Evolutionary conservation across 495 filamentous ascomycete genomes (phyloP).

Genomic region (Tuber umbilicatum): DNA sequence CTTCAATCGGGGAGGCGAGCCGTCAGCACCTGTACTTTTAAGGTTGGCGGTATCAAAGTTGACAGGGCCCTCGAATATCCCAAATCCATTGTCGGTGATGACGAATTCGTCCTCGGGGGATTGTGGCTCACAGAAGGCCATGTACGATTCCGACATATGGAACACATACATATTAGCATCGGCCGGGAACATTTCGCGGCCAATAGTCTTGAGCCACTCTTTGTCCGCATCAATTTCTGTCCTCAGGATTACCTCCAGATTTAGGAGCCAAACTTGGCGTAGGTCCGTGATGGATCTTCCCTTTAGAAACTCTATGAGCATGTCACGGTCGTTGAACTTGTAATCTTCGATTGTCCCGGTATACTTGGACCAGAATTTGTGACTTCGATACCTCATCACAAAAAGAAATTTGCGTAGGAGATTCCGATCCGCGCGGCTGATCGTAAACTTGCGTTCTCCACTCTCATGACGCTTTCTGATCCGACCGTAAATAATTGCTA

Average conservation of each 20-base stretch:
- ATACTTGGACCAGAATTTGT: slow-evolving; percentile 43
- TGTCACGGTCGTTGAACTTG: slow-evolving; percentile 43
- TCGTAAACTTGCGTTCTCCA: slow-evolving; percentile 34
- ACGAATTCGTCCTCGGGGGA: slow-evolving; percentile 48
- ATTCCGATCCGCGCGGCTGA: slow-evolving; percentile 46
- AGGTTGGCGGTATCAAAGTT: slow-evolving; percentile 16
- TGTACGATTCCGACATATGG: slow-evolving; percentile 45
- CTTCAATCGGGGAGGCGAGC: neutral
- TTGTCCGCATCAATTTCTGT: slow-evolving; percentile 45
- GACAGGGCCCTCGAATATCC: slow-evolving; percentile 49
- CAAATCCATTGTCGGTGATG: slow-evolving; percentile 48
- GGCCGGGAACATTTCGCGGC: slow-evolving; percentile 42
- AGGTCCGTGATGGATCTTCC: slow-evolving; percentile 47
- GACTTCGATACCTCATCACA: slow-evolving; percentile 50
- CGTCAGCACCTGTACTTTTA: slow-evolving; percentile 10
- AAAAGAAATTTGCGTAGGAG: slow-evolving; percentile 52
- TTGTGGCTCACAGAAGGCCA: slow-evolving; percentile 47
- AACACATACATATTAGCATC: slow-evolving; percentile 47
- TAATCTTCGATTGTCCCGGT: slow-evolving; percentile 44
- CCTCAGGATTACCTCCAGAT: slow-evolving; percentile 48
- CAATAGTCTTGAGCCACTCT: slow-evolving; percentile 43
- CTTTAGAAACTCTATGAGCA: slow-evolving; percentile 46
- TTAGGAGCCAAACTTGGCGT: slow-evolving; percentile 51
- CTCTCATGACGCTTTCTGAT: slow-evolving; percentile 32
- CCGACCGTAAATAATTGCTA: slow-evolving; percentile 23